A percentile compares a stretch with the other conserved stretches of the same genome.
Conservation (phyloP, 805 yeast species). For the Kodamaea neixiangensis region DNA sequence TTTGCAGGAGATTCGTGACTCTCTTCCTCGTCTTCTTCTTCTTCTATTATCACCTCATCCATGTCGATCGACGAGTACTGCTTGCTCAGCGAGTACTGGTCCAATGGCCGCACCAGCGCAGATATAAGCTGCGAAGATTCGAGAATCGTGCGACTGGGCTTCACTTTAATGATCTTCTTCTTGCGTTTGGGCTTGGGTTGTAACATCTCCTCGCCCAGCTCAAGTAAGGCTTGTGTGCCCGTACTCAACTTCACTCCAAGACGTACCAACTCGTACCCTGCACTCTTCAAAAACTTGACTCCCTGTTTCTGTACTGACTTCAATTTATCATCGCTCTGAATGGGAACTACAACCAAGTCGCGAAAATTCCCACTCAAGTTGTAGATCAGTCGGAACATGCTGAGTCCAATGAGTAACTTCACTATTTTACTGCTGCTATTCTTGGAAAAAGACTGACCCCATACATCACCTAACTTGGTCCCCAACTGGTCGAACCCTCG, state of each 20-base stretch:
- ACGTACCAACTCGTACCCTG: slow-evolving; percentile 77
- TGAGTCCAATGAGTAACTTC: slow-evolving; percentile 72
- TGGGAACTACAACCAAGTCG: slow-evolving; percentile 71
- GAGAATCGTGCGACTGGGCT: slow-evolving; percentile 2
- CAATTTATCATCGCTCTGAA: slow-evolving; percentile 67
- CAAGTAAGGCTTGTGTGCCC: slow-evolving; percentile 82
- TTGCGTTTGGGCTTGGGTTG: slow-evolving; percentile 1
- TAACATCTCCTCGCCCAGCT: slow-evolving; percentile 68
- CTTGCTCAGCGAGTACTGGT: slow-evolving; percentile 23
- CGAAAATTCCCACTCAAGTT: slow-evolving; percentile 78
- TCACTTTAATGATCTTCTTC: background rate
- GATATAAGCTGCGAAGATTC: slow-evolving; percentile 10
- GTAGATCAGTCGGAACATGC: slow-evolving; percentile 76
- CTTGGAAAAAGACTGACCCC: slow-evolving; percentile 52
- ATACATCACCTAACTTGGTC: slow-evolving; percentile 57
- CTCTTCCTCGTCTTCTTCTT: slow-evolving; percentile 30
- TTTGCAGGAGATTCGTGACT: slow-evolving; percentile 17
- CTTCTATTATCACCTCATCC: slow-evolving; percentile 18
- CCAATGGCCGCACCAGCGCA: slow-evolving; percentile 13
- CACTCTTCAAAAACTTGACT: slow-evolving; percentile 66
- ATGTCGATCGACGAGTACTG: slow-evolving; percentile 29
- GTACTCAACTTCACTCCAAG: slow-evolving; percentile 84
- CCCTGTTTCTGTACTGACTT: slow-evolving; percentile 78
- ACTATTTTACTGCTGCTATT: slow-evolving; percentile 8
- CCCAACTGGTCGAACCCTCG: slow-evolving; percentile 69